Base-by-base conservation (phyloP, 257 asterid species). In the Scutellaria baicalensis region DNA sequence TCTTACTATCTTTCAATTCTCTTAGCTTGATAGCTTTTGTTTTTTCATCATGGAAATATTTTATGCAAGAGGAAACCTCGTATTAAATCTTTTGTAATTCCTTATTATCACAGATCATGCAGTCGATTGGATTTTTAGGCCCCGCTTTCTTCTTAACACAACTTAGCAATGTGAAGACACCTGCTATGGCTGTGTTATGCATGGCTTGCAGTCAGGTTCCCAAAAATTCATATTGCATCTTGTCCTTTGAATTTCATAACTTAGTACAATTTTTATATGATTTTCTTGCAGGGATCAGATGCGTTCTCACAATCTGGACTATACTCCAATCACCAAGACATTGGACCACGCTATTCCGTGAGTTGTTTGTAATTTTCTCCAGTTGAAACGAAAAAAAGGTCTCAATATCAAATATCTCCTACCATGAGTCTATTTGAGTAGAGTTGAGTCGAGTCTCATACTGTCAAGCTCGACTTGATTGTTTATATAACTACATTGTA, bases 271-370 rank as follows among this genome's bases (percentile, higher is more conserved):
- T 63, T 64, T 11, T 36, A 36, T 70, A 39, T 23, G 38, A n/a
- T 21, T 36, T 38, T 78, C 55, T 42, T 59, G 59, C 86, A 93
- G 97, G 97, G 98, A 68, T 82, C 83, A n/a, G 98, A 93, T 77
- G 98, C 97, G 5, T 93, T 93, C 85, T 93, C 97, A 20, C 97
- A 93, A 79, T 93, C 98, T 27, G 98, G 98, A 45, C 82, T 90
- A 55, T 90, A 93, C 85, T 93, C 97, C 43, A 90, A 93, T 77
- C 98, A 93, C 83, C 98, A 93, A 85, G 98, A 93, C 72, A 93
- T 93, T 50, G 98, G 97, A 33, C 97, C 98, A 31, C 98, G 98
- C 49, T 93, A 93, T 33, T 68, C 97, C 52, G 97, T 93, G 78
- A 88, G 98, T 79, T 59, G 44, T 69, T 70, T 62, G 60, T 72